Base-by-base conservation (phyloP, 2,329 filamentous ascomycete genomes). In the Coleophoma crateriformis region DNA sequence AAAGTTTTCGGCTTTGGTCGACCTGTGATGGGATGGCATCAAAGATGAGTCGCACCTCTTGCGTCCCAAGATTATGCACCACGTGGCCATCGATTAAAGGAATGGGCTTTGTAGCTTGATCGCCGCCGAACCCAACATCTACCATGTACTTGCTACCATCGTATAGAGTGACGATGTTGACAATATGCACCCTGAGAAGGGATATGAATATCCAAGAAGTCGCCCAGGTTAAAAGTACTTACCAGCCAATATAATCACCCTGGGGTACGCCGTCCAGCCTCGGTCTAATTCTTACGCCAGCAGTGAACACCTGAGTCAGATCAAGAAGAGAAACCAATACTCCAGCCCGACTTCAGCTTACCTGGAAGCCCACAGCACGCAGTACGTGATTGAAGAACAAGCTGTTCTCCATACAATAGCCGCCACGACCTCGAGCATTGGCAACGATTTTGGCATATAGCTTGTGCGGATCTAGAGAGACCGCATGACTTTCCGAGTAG, bases 111-210 rank as follows among this genome's bases (percentile, higher is more conserved):
- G 77, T 83, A 3, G 81, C 71, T 7, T 79, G 78, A 58, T 83
- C 78, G 17, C 78, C 79, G 43, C 84, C 84, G 59, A 87, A 87
- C 4, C 76, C 80, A 11, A 84, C 78, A 61, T 88, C 85, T 10
- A 80, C 64, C 59, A 76, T 67, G 64, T 76, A 83, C 50, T 71
- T 68, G 15, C 40, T 14, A 37, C 68, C 69, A 6, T 70, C 66
- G 33, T 87, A 68, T 1, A 63, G 52, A 3, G 72, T 77, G 39
- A 85, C 74, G 47, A 86, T 79, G 56, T 81, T 77, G 42, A 85
- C 71, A 60, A 85, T 77, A 62, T 87, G 82, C 13, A 74, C 69
- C 66, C 71, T 73, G 48, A 22, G 22, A 22, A 13, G 11, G 13
- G 39, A 27, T 27, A 27, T 41, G 5, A 41, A 17, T 22, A 33